phyloP scores from a whole-genome alignment of 441 rosid species.

The Croton setiger region DNA sequence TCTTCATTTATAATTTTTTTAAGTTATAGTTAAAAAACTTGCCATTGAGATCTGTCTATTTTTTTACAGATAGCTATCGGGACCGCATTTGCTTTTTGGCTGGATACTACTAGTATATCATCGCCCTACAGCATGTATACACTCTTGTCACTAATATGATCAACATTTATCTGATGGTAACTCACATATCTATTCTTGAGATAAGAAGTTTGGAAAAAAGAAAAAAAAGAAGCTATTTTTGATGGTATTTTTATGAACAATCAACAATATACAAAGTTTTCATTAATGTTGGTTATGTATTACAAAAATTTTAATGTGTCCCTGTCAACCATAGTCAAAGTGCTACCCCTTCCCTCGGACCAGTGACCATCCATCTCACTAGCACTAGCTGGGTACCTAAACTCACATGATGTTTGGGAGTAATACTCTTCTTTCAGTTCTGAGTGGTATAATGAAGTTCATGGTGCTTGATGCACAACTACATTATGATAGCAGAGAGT shows the following conservation, averaged over 20 bases:
- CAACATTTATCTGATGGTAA: slow-evolving; percentile 74
- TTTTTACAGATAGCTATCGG: slow-evolving; percentile 67
- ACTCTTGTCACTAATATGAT: slow-evolving; percentile 80
- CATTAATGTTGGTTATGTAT: too few relatives aligned
- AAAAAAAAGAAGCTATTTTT: background rate
- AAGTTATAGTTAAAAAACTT: slow-evolving; percentile 8
- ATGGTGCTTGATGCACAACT: too few relatives aligned
- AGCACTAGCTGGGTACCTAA: too few relatives aligned
- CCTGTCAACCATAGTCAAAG: background rate
- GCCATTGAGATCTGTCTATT: slow-evolving; percentile 21
- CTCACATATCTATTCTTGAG: slow-evolving; percentile 66
- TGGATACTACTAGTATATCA: slow-evolving; percentile 55
- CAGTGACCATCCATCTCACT: too few relatives aligned
- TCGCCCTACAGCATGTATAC: slow-evolving; percentile 98
- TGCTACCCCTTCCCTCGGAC: too few relatives aligned
- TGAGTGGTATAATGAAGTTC: too few relatives aligned
- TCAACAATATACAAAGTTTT: slow-evolving; percentile 6
- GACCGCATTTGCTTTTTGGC: slow-evolving; percentile 73
- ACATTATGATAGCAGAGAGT: too few relatives aligned
- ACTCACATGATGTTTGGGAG: too few relatives aligned
- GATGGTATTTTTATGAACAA: background rate
- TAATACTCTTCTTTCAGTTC: too few relatives aligned
- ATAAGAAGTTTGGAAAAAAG: slow-evolving; percentile 22
- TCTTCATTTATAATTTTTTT: background rate
- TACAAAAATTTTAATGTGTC: too few relatives aligned